Evolutionary conservation across 2,329 filamentous ascomycete genomes (phyloP).

Genomic region (Diplocarpon mali): DNA sequence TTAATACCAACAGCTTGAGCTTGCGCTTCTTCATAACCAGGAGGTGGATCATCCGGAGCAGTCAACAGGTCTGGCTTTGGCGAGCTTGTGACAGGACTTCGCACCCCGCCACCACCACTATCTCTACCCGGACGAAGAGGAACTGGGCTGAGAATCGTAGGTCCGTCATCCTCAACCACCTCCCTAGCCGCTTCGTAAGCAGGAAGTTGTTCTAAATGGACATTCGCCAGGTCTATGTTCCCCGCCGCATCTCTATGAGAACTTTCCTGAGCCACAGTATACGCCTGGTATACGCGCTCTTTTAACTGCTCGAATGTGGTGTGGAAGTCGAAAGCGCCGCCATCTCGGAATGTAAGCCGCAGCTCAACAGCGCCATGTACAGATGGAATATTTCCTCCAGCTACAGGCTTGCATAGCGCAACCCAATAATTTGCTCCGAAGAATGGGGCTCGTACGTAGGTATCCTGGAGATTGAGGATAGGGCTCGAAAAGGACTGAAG

Average conservation of each 20-base stretch:
- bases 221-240: conserved; percentile 45
- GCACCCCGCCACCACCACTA: conserved; percentile 11
- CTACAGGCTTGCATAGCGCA: conserved; percentile 66
- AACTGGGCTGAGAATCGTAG: conserved; percentile 17
- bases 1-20: conserved; percentile 47
- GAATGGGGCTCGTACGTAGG: conserved; percentile 76
- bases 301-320: conserved; percentile 73
- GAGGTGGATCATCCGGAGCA: conserved; percentile 66
- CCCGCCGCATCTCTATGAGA: conserved; percentile 39
- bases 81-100: conserved; percentile 7
- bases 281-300: conserved; percentile 70
- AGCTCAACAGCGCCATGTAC: conserved; percentile 64
- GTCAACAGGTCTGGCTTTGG: conserved; percentile 8
- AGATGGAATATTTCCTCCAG: conserved; percentile 71
- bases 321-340: conserved; percentile 88
- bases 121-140: conserved; percentile 18
- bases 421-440: conserved; percentile 91
- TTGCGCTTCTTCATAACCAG: conserved; percentile 86
- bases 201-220: conserved; percentile 78
- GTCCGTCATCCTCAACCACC: conserved; percentile 14
- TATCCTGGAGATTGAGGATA: conserved; percentile 78
- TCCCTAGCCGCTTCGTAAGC: conserved; percentile 58
- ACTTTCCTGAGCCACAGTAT: conserved; percentile 61
- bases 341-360: conserved; percentile 85
- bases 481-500: conserved; percentile 83